phyloP scores from a whole-genome alignment of 139 green algal genomes.

The Raphidocelis subcapitata region DNA sequence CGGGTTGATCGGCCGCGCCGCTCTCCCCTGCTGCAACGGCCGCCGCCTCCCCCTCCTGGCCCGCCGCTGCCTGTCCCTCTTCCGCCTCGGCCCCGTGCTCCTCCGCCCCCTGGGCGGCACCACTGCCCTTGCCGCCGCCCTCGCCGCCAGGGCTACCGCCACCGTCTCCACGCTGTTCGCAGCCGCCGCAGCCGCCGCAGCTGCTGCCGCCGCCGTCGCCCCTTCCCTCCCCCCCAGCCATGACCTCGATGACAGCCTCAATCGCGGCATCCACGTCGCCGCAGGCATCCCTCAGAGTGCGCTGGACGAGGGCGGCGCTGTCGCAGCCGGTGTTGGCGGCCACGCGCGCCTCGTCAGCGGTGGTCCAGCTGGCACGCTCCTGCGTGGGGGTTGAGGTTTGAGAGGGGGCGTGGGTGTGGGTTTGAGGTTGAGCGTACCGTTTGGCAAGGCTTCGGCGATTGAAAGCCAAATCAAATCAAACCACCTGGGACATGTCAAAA shows the following conservation, averaged over 20 bases:
- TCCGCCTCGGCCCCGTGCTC: too few relatives aligned
- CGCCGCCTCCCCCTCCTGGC: too few relatives aligned
- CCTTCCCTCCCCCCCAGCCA: constrained; percentile 15
- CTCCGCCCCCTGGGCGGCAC: too few relatives aligned
- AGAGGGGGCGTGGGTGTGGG: too few relatives aligned
- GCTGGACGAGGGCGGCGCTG: constrained; percentile 10
- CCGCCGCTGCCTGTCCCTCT: too few relatives aligned
- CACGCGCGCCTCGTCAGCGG: constrained; percentile 29
- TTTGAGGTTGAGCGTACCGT: too few relatives aligned
- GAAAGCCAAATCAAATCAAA: too few relatives aligned
- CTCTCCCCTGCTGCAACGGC: too few relatives aligned
- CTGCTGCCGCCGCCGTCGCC: not conserved
- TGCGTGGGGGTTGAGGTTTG: not conserved
- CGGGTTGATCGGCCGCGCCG: too few relatives aligned
- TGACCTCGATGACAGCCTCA: constrained; percentile 50
- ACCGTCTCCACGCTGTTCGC: not conserved
- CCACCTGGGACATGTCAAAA: too few relatives aligned
- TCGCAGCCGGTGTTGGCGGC: constrained; percentile 34
- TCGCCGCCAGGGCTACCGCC: constrained; percentile 1
- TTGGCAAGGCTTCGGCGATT: too few relatives aligned
- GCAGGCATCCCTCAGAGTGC: constrained; percentile 24
- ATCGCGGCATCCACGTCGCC: constrained; percentile 54
- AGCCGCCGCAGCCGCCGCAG: constrained; percentile 22
- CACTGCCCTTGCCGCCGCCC: too few relatives aligned
- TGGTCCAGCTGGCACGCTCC: constrained; percentile 4